These are phyloP conservation scores for Setaria viridis DNA, from an alignment of 202 grass and related monocot species.

Conservation along the genomic window DNA sequence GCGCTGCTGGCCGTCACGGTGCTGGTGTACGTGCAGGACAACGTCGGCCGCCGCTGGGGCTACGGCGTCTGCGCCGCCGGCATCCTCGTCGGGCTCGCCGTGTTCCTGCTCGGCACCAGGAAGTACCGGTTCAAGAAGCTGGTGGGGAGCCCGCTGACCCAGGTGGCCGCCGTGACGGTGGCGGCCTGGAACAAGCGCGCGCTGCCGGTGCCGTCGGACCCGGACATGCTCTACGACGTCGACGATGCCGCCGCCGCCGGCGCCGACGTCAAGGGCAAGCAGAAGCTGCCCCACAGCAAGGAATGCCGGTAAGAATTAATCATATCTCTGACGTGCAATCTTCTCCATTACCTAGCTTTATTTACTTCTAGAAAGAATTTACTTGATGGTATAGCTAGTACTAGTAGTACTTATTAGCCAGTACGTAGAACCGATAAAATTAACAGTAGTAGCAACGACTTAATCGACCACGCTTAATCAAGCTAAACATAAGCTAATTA, in stretches of 20 bases:
- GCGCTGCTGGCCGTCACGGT: conserved; percentile 76
- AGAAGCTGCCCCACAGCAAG: conserved; percentile 68
- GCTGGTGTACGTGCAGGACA: conserved; percentile 85
- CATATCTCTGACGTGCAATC: too few species aligned
- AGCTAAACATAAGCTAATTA: too few species aligned
- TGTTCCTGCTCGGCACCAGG: conserved; percentile 58
- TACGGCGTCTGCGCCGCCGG: conserved; percentile 66
- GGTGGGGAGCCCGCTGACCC: conserved; percentile 73
- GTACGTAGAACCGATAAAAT: background rate
- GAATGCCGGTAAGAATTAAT: conserved; percentile 51
- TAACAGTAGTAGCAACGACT: background rate
- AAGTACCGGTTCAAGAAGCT: conserved; percentile 75
- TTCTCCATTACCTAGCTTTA: background rate
- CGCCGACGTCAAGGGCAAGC: conserved; percentile 55
- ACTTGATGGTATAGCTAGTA: background rate
- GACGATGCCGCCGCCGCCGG: conserved; percentile 41
- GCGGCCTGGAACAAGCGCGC: conserved; percentile 64
- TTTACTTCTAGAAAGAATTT: background rate
- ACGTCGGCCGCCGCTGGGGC: conserved; percentile 62
- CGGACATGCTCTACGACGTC: conserved; percentile 53
- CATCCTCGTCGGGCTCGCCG: conserved; percentile 51
- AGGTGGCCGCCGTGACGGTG: conserved; percentile 50
- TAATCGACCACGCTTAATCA: background rate
- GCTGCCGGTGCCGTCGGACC: conserved; percentile 55
- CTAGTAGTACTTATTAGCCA: background rate